Conservation (phyloP, 805 yeast species). For the Hanseniaspora lachancei region DNA sequence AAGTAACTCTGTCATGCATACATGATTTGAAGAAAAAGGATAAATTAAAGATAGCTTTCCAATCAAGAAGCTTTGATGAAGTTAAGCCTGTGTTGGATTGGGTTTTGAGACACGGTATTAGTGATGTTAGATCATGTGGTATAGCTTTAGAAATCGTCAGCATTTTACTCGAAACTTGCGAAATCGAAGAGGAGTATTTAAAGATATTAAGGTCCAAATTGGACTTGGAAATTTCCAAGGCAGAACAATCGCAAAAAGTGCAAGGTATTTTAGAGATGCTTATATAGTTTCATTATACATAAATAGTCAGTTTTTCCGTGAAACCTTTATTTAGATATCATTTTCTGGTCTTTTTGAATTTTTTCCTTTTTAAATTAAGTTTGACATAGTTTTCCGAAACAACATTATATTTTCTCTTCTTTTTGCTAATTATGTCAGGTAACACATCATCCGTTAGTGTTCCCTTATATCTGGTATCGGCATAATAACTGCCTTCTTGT, state of each 20-base stretch:
- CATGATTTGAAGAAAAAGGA: constrained; percentile 82
- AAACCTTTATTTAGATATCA: background rate
- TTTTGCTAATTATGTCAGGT: background rate
- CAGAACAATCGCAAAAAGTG: constrained; percentile 76
- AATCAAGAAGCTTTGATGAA: constrained; percentile 72
- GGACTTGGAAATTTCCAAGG: constrained; percentile 55
- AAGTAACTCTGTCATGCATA: constrained; percentile 66
- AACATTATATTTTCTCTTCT: constrained; percentile 23
- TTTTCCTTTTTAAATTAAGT: constrained; percentile 38
- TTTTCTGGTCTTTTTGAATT: background rate
- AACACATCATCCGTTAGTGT: constrained; percentile 13
- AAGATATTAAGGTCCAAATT: constrained; percentile 48
- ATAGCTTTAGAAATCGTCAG: constrained; percentile 62
- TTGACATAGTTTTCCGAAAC: constrained; percentile 41
- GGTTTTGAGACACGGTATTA: constrained; percentile 58
- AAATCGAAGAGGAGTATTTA: constrained; percentile 63
- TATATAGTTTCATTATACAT: constrained; percentile 26
- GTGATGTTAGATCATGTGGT: constrained; percentile 57
- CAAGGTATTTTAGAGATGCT: constrained; percentile 89
- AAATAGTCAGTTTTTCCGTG: background rate
- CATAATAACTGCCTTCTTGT: constrained; percentile 22
- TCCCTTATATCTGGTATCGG: constrained; percentile 3
- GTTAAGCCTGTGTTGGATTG: constrained; percentile 78
- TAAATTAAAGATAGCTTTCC: constrained; percentile 66
- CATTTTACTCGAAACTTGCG: constrained; percentile 61